Conservation (phyloP, 306 rosid genomes). For the Cucurbita moschata region DNA sequence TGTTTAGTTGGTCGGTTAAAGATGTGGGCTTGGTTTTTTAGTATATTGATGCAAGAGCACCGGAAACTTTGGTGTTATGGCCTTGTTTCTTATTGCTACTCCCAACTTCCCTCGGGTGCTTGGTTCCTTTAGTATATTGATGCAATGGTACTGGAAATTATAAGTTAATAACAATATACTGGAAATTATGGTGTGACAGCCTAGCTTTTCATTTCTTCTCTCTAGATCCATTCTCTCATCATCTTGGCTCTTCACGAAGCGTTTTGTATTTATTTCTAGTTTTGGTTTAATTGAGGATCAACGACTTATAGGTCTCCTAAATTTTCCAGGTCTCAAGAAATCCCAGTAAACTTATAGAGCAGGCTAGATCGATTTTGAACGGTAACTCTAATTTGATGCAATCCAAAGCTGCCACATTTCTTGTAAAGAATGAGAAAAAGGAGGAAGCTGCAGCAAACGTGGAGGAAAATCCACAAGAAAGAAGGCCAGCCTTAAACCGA, state of each 20-base stretch:
- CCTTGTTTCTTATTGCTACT: not conserved
- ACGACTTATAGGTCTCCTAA: not conserved
- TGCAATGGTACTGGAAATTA: not conserved
- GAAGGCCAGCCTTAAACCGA: slow-evolving; percentile 61
- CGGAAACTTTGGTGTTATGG: not conserved
- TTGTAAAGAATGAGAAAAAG: slow-evolving; percentile 6
- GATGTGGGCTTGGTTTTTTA: not conserved
- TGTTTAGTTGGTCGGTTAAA: not conserved
- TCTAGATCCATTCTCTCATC: not conserved
- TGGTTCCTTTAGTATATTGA: not conserved
- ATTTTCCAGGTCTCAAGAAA: slow-evolving; percentile 29
- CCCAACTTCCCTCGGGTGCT: too few relatives aligned
- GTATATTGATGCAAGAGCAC: not conserved
- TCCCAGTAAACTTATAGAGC: slow-evolving; percentile 35
- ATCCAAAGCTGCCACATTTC: slow-evolving; percentile 10
- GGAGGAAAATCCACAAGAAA: slow-evolving; percentile 35
- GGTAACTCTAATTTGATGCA: slow-evolving; percentile 10
- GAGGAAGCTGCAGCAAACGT: slow-evolving; percentile 13
- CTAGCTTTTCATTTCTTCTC: not conserved
- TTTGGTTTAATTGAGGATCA: not conserved
- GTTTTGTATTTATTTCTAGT: not conserved
- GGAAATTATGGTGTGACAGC: not conserved
- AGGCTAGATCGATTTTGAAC: slow-evolving; percentile 25
- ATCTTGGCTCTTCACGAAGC: not conserved
- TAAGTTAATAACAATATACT: not conserved